These are phyloP conservation scores for Suillus bovinus DNA, from an alignment of 768 basidiomycete species.

Conservation along the genomic window DNA sequence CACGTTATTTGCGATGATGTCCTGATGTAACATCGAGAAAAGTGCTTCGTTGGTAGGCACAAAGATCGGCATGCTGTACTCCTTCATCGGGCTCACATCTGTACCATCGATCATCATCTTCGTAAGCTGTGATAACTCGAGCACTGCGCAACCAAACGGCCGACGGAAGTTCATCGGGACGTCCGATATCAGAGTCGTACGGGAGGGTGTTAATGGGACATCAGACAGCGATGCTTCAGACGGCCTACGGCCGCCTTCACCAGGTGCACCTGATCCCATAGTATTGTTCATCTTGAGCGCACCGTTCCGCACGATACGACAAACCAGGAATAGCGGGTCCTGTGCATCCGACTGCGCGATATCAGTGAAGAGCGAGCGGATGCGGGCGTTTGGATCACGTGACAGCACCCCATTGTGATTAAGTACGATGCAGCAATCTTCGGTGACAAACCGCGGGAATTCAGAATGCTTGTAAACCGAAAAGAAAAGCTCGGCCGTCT, in stretches of 20 bases:
- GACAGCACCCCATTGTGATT: constrained; percentile 90
- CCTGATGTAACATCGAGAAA: constrained; percentile 94
- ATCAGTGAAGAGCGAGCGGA: constrained; percentile 89
- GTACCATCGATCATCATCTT: constrained; percentile 64
- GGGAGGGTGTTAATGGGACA: constrained; percentile 27
- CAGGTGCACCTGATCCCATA: constrained; percentile 47
- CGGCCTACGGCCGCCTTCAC: constrained; percentile 49
- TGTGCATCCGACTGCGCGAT: constrained; percentile 84
- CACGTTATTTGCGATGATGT: constrained; percentile 77
- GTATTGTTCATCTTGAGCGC: constrained; percentile 71
- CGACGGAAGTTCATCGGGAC: constrained; percentile 62
- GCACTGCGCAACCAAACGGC: constrained; percentile 94
- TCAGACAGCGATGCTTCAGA: constrained; percentile 51
- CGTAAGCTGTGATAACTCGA: constrained; percentile 78
- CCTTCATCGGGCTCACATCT: constrained; percentile 65
- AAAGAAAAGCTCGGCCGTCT: constrained; percentile 92
- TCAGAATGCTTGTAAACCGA: constrained; percentile 87
- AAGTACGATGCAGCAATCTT: constrained; percentile 87
- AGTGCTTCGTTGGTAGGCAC: constrained; percentile 78
- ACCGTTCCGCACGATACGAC: constrained; percentile 87
- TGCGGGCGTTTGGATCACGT: constrained; percentile 71
- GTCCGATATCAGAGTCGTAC: constrained; percentile 33
- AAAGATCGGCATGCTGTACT: constrained; percentile 88
- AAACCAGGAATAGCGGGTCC: constrained; percentile 86
- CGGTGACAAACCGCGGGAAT: constrained; percentile 79